Conservation (phyloP, 1,139 yeast species). For the Candida freyschussii region DNA sequence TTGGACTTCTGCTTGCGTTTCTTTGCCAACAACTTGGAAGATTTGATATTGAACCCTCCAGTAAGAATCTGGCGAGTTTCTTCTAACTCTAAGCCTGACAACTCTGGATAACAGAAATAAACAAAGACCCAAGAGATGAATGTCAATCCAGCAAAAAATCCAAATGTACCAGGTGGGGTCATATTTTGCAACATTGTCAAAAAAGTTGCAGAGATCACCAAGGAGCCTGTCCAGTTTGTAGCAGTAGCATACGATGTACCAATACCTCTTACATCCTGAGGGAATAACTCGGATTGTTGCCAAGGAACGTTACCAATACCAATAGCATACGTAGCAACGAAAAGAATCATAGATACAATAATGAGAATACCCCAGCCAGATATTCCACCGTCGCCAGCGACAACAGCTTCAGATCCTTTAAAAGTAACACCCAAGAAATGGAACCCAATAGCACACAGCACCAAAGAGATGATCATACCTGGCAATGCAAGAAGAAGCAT, state of each 20-base stretch:
- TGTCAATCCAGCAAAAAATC: constrained; percentile 80
- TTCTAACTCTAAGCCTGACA: constrained; percentile 82
- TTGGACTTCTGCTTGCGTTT: constrained; percentile 31
- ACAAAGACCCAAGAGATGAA: constrained; percentile 64
- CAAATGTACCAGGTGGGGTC: constrained; percentile 91
- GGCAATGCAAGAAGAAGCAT: constrained; percentile 71
- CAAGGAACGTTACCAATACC: constrained; percentile 97
- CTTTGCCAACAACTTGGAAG: constrained; percentile 57
- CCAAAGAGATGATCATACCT: constrained; percentile 67
- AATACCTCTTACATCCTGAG: constrained; percentile 84
- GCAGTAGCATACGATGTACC: constrained; percentile 92
- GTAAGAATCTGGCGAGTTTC: constrained; percentile 76
- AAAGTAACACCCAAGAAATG: constrained; percentile 66
- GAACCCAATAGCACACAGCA: constrained; percentile 83
- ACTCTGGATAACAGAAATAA: constrained; percentile 67
- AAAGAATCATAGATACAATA: constrained; percentile 75
- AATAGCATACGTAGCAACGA: constrained; percentile 82
- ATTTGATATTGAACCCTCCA: constrained; percentile 78
- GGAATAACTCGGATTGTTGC: constrained; percentile 93
- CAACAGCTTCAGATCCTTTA: constrained; percentile 41
- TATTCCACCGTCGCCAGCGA: constrained; percentile 33
- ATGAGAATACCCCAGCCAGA: constrained; percentile 85
- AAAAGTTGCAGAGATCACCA: constrained; percentile 84
- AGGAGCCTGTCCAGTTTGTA: constrained; percentile 91
- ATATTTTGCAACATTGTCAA: constrained; percentile 87